Conservation (phyloP, 1,284 basidiomycete species). For the Rhodotorula sp. region DNA sequence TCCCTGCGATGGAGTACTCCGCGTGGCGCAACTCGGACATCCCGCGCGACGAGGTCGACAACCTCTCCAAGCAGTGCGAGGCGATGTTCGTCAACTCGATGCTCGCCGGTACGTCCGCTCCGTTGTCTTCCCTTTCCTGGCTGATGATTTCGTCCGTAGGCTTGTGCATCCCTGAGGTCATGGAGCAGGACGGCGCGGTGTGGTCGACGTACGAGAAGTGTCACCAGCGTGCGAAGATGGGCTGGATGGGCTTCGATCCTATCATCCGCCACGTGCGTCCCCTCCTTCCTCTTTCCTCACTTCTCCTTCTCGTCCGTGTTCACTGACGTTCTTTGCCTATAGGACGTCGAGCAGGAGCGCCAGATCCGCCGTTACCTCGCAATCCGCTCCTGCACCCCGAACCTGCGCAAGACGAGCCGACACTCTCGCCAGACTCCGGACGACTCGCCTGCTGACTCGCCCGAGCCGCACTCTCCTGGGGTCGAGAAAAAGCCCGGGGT, state of each 20-base stretch:
- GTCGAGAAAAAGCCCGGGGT: background rate
- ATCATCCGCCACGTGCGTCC: conserved; percentile 26
- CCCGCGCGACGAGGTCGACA: conserved; percentile 23
- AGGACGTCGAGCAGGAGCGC: conserved; percentile 22
- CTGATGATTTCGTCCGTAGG: background rate
- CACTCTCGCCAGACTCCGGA: background rate
- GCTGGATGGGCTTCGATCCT: conserved; percentile 24
- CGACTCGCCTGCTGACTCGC: background rate
- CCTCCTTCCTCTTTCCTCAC: background rate
- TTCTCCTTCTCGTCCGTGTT: background rate
- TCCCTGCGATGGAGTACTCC: conserved; percentile 25
- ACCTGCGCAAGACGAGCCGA: conserved; percentile 26
- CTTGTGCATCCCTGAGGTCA: conserved; percentile 36
- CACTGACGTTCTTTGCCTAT: background rate
- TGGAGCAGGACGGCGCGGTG: conserved; percentile 33
- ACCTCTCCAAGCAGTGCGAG: conserved; percentile 7
- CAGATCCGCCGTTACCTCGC: conserved; percentile 29
- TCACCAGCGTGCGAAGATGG: background rate
- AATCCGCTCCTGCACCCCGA: conserved; percentile 29
- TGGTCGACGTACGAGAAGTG: conserved; percentile 23
- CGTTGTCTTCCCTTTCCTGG: background rate
- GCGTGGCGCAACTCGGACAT: conserved; percentile 17
- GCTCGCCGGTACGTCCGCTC: conserved; percentile 12
- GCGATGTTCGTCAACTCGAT: conserved; percentile 33
- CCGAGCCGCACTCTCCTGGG: background rate